phyloP scores from a whole-genome alignment of 352 stramenopile genomes.

The Pythium phragmiticola region DNA sequence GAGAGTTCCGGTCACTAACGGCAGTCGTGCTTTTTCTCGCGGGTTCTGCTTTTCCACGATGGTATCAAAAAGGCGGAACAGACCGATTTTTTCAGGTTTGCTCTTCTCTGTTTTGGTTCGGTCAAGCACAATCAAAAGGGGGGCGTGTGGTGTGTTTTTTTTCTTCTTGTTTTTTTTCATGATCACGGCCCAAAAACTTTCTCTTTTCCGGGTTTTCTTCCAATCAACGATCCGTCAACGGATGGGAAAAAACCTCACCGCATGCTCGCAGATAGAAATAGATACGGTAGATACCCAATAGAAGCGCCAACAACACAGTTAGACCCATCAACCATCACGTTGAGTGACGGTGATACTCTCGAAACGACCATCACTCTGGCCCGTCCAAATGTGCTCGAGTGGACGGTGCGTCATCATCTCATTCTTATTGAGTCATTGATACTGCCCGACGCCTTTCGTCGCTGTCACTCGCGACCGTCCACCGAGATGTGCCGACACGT shows the following conservation, averaged over 20 bases:
- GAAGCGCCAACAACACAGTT: no score
- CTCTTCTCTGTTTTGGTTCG: slow-evolving; percentile 16
- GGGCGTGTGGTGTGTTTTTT: neutral
- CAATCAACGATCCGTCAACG: no score
- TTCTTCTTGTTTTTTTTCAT: slow-evolving; percentile 7
- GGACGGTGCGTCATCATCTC: no score
- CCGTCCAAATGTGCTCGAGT: no score
- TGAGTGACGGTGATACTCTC: no score
- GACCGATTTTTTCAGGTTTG: slow-evolving; percentile 6
- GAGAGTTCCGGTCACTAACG: neutral
- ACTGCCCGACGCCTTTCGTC: neutral
- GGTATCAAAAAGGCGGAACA: slow-evolving; percentile 14
- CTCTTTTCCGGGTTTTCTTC: neutral
- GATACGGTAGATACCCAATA: no score
- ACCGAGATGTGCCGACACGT: neutral
- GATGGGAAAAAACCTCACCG: neutral
- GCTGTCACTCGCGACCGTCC: neutral
- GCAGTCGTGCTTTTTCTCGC: neutral
- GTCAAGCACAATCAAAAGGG: slow-evolving; percentile 8
- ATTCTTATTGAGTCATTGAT: slow-evolving; percentile 9
- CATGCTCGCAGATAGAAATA: slow-evolving; percentile 6
- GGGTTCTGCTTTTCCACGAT: slow-evolving; percentile 10
- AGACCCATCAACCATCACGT: neutral
- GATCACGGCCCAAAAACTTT: neutral
- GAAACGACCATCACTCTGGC: no score